Evolutionary conservation across 176 grass and related monocot genomes (phyloP).

Genomic region (Eleusine indica): DNA sequence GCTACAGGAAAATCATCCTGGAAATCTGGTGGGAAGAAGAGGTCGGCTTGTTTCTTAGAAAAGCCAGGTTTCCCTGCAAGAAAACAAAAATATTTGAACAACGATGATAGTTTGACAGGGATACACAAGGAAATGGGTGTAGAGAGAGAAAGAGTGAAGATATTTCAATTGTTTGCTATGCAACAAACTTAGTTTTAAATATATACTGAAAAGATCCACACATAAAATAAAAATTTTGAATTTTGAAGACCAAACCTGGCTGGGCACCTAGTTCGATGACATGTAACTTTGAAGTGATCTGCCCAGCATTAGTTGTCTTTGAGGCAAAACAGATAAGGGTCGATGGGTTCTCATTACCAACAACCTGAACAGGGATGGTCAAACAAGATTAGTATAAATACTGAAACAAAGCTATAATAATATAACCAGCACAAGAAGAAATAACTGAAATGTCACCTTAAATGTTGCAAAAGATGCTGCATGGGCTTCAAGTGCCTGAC

Average conservation of each 20-base stretch:
- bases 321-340: slow-evolving; percentile 93
- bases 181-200: not conserved
- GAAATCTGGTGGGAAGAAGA: slow-evolving; percentile 97
- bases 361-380: slow-evolving; percentile 50
- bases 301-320: slow-evolving; percentile 85
- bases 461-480: slow-evolving; percentile 91
- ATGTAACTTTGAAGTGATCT: slow-evolving; percentile 92
- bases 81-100: slow-evolving; percentile 19
- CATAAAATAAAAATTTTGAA: not conserved
- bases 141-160: not conserved
- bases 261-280: slow-evolving; percentile 94
- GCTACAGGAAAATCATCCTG: slow-evolving; percentile 96
- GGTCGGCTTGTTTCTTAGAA: slow-evolving; percentile 97
- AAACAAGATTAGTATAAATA: not conserved
- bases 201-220: not conserved
- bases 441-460: slow-evolving; percentile 53
- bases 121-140: not conserved
- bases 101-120: not conserved
- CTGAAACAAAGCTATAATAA: slow-evolving; percentile 16
- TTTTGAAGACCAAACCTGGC: slow-evolving; percentile 59
- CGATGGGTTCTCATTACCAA: slow-evolving; percentile 94
- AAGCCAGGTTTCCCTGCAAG: slow-evolving; percentile 81
- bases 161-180: not conserved
- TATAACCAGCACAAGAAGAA: not conserved
- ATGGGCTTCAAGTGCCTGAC: slow-evolving; percentile 99